These are phyloP conservation scores for Rubia tinctorum DNA, from an alignment of 305 asterid genomes.

Conservation along the genomic window DNA sequence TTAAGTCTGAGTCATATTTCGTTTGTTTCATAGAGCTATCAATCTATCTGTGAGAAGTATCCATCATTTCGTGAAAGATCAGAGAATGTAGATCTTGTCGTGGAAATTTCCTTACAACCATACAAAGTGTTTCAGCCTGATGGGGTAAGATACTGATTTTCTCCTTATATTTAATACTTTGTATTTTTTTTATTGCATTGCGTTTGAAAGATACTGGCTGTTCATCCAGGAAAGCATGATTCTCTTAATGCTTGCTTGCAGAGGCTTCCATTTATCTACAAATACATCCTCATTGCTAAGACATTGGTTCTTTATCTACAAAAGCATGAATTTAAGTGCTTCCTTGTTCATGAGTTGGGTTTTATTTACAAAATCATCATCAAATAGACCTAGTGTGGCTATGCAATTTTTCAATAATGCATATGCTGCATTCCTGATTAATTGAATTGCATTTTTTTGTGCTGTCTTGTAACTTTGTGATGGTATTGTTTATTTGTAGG, in stretches of 20 bases:
- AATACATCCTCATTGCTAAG: not conserved
- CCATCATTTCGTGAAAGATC: conserved; percentile 97
- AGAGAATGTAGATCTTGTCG: conserved; percentile 97
- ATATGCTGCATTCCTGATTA: not conserved
- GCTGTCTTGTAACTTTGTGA: conserved; percentile 6
- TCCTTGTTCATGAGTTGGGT: not conserved
- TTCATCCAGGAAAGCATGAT: conserved; percentile 1
- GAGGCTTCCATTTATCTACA: conserved; percentile 4
- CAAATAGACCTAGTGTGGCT: not conserved
- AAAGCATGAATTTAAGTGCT: conserved; percentile 3
- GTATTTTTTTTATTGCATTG: not conserved
- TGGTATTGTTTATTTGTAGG: conserved; percentile 39
- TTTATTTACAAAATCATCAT: conserved; percentile 1
- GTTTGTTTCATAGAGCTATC: conserved; percentile 68
- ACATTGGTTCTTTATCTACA: not conserved
- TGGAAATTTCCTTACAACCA: conserved; percentile 96
- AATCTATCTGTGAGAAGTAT: conserved; percentile 85
- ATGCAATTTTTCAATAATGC: not conserved
- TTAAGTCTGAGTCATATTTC: conserved; percentile 19
- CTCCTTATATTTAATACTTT: conserved; percentile 1
- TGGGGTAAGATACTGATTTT: conserved; percentile 53
- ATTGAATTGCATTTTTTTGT: not conserved
- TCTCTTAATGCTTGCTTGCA: not conserved
- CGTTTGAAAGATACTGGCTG: not conserved
- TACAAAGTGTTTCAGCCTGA: conserved; percentile 94